Percentiles rank a stretch among this genome's conserved stretches.
phyloP scores from a whole-genome alignment of 2,329 filamentous ascomycete species.

The Colletotrichum gigasporum region DNA sequence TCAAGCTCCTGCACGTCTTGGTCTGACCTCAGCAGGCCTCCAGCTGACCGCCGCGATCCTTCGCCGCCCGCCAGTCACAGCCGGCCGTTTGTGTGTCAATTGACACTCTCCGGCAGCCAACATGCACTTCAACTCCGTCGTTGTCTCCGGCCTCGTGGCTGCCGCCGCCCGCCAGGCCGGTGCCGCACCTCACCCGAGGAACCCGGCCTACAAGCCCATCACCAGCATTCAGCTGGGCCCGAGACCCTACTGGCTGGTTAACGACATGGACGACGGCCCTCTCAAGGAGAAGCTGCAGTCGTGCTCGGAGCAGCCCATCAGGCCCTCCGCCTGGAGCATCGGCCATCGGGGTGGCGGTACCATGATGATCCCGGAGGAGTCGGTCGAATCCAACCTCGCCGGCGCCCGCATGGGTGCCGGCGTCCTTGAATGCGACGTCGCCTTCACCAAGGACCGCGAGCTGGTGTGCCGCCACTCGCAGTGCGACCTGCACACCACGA shows the following conservation, averaged over 20 bases:
- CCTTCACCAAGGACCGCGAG: slow-evolving; percentile 71
- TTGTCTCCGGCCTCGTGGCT: slow-evolving; percentile 41
- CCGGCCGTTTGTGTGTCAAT: not conserved
- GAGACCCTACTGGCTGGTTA: slow-evolving; percentile 71
- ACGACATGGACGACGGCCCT: slow-evolving; percentile 67
- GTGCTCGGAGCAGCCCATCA: slow-evolving; percentile 63
- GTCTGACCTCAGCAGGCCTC: not conserved
- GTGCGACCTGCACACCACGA: slow-evolving; percentile 75
- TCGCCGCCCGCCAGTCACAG: slow-evolving; percentile 1
- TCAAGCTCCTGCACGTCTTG: not conserved
- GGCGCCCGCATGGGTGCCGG: slow-evolving; percentile 75
- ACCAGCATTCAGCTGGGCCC: slow-evolving; percentile 67
- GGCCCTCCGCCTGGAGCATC: slow-evolving; percentile 65
- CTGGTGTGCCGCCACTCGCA: slow-evolving; percentile 76
- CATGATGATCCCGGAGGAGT: slow-evolving; percentile 73
- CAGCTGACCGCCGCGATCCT: not conserved
- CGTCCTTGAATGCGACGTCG: slow-evolving; percentile 73
- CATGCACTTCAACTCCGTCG: slow-evolving; percentile 44
- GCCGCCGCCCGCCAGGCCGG: slow-evolving; percentile 23
- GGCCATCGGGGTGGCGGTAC: slow-evolving; percentile 69
- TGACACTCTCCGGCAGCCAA: slow-evolving; percentile 3
- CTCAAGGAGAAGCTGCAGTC: slow-evolving; percentile 68
- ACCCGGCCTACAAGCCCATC: slow-evolving; percentile 43
- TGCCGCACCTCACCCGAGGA: slow-evolving; percentile 23
- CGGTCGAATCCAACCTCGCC: slow-evolving; percentile 65